Evolutionary conservation across 2,329 filamentous ascomycete genomes (phyloP), one percentile per base, ranked within the genome.

Genomic region (Cordyceps javanica): DNA sequence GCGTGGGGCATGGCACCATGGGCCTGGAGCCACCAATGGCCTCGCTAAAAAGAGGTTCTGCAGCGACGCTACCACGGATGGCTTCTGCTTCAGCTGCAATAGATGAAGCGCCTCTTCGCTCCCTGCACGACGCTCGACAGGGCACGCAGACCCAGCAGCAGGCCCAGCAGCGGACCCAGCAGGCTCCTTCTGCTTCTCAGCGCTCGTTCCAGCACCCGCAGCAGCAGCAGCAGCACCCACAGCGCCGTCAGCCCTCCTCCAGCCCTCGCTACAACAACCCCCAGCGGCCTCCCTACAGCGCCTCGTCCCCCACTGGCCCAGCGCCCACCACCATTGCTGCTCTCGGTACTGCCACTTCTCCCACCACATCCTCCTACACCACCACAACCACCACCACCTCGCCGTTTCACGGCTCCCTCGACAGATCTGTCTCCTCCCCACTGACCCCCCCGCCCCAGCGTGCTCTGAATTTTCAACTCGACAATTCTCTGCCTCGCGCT

Each of bases 401-500:
- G 21, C 42, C 44, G 44, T 62, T 57, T 62, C 54, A 50, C 28
- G 45, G 14, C 57, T 66, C 66, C 57, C 70, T 72, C 50, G 73
- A 68, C 60, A 75, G 78, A 58, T 80, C 78, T 63, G 71, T 72
- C 6, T 81, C 81, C 9, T 82, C 82, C n/a, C 82, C 82, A 41
- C 67, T 82, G 28, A 81, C 54, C 34, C 45, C 81, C 52, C 78
- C 82, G 41, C 69, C 81, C 26, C 78, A 80, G 28, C 76, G 78
- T 34, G 70, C 81, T 52, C 80, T 81, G 23, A 81, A 75, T 66
- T 81, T 82, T 64, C 79, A 81, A 64, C 69, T 80, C 52, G 83
- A 86, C 63, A 63, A 78, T 48, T 73, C 77, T 28, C 26, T 46
- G 54, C 44, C 34, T 30, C 54, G 54, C 34, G 11, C 54, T 41